Evolutionary conservation across 257 asterid genomes (phyloP), one percentile per base, ranked within the genome.

Genomic region (Solanum ossicruentum): DNA sequence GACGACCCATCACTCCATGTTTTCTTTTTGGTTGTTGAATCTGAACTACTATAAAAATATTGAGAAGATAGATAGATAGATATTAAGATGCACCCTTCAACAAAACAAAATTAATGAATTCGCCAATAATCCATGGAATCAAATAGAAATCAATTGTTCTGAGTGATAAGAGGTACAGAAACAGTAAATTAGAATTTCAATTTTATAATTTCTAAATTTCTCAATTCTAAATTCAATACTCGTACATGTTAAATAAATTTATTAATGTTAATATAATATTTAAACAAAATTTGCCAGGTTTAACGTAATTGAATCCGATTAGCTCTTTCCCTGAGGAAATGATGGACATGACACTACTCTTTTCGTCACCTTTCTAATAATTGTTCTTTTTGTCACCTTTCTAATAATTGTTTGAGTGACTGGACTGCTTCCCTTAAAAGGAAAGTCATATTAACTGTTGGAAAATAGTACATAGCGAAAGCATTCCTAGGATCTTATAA

Each of bases 351-450:
- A 89, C 89, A 16, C 28, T 72, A 88, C 80, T 69, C 85, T 85
- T 65, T 60, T 81, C 82, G 49, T 90, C 91, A 86, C 85, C 80
- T 67, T 75, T 84, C 41, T 85, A 73, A 89, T 84, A 75, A 81
- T 83, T 77, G 75, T 21, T 1, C n/a, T n/a, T n/a, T n/a, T n/a
- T n/a, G n/a, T n/a, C n/a, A n/a, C n/a, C n/a, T n/a, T n/a, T 84
- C 41, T 85, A 73, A 89, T 84, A 75, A 81, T 83, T 77, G 75
- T 21, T 1, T 69, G 39, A 23, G n/a, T 18, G 45, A 36, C 28
- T 73, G 23, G 21, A 51, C 72, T 82, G 77, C 91, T 85, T 89
- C 71, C 90, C 93, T 90, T 90, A 82, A 88, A 92, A 89, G 93
- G 83, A 49, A 92, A 88, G 92, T 65, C 61, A 88, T 12, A 65